Percentiles rank a stretch among this genome's conserved stretches.
phyloP scores from a whole-genome alignment of 345 rosid species.

The Angophora floribunda region DNA sequence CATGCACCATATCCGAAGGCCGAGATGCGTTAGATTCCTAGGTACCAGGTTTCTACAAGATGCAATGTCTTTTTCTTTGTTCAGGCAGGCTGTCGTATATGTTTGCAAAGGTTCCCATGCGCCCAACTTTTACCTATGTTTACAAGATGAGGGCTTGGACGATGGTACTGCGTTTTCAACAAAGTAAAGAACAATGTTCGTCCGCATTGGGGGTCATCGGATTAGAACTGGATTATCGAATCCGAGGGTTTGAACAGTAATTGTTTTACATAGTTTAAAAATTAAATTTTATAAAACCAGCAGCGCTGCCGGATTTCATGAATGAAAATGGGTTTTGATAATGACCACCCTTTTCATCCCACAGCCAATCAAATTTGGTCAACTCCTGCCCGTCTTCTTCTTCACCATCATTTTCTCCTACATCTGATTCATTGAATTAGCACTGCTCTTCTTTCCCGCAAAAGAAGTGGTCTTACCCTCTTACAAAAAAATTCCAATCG shows the following conservation, averaged over 20 bases:
- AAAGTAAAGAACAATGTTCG: background rate
- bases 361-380: background rate
- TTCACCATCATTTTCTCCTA: background rate
- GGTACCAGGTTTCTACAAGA: too few relatives aligned
- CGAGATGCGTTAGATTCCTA: too few relatives aligned
- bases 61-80: too few relatives aligned
- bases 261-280: background rate
- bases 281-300: background rate
- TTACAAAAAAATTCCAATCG: too few relatives aligned
- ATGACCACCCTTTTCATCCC: background rate
- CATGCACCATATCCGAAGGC: too few relatives aligned
- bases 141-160: too few relatives aligned
- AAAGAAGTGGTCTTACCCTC: background rate
- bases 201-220: too few relatives aligned
- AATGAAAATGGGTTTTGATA: background rate
- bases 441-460: too few relatives aligned
- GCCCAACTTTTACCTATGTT: too few relatives aligned
- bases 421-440: background rate
- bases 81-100: too few relatives aligned
- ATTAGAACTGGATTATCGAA: too few relatives aligned
- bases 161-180: rapidly evolving
- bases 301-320: background rate
- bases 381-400: background rate
- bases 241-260: background rate
- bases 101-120: too few relatives aligned